Percentiles rank a stretch among this genome's conserved stretches.
Conservation (phyloP, 495 filamentous ascomycete species). For the Daldinia loculata region DNA sequence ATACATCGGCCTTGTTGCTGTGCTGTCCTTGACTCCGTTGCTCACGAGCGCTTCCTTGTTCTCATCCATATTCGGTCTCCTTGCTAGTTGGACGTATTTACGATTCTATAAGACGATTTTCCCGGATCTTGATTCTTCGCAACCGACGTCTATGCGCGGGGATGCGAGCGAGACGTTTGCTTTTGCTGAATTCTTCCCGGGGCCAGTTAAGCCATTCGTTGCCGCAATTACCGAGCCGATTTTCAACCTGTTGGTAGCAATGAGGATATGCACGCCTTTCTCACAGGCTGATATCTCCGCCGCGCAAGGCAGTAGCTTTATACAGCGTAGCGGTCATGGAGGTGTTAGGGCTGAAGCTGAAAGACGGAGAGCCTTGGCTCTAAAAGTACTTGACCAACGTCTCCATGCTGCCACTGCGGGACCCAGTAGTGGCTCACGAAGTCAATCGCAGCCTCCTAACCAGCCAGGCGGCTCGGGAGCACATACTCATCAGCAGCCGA, state of each 20-base stretch:
- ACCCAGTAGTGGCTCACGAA: slow-evolving; percentile 51
- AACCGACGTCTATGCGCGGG: slow-evolving; percentile 72
- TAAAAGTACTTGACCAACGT: slow-evolving; percentile 91
- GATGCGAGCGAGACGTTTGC: slow-evolving; percentile 96
- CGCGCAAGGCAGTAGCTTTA: slow-evolving; percentile 60
- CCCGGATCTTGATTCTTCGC: slow-evolving; percentile 69
- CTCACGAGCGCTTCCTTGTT: slow-evolving; percentile 86
- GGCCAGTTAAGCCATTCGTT: slow-evolving; percentile 79
- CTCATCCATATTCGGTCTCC: slow-evolving; percentile 81
- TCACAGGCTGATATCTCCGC: slow-evolving; percentile 84
- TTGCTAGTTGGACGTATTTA: slow-evolving; percentile 93
- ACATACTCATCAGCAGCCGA: slow-evolving; percentile 59
- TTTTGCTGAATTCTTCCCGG: slow-evolving; percentile 95
- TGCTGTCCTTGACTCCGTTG: slow-evolving; percentile 78
- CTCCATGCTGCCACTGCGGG: slow-evolving; percentile 77
- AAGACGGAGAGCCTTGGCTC: slow-evolving; percentile 83
- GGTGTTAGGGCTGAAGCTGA: slow-evolving; percentile 90
- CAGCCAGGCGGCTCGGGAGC: slow-evolving; percentile 57
- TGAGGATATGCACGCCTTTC: slow-evolving; percentile 85
- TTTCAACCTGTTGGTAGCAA: slow-evolving; percentile 74
- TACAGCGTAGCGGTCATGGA: slow-evolving; percentile 70
- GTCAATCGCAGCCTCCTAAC: slow-evolving; percentile 50
- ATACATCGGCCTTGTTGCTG: slow-evolving; percentile 78
- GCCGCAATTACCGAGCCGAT: slow-evolving; percentile 75
- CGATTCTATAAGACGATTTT: slow-evolving; percentile 86